Base-by-base conservation (phyloP, 2,329 filamentous ascomycete genomes). In the Clonostachys chloroleuca region DNA sequence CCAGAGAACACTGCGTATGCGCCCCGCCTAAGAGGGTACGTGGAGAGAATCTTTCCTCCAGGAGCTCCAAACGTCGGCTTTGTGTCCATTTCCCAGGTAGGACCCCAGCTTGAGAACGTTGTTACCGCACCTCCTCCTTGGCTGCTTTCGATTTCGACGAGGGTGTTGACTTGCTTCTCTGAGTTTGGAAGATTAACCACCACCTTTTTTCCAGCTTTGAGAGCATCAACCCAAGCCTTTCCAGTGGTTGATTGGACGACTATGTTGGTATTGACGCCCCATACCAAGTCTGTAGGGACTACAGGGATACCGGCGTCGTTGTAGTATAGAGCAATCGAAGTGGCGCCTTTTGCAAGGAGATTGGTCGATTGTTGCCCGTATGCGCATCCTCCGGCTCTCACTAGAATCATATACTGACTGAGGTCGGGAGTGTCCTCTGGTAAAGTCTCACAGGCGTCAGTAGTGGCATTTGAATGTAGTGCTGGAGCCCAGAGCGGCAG, bases 291-390 rank as follows among this genome's bases (percentile, higher is more conserved):
- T 10, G 24, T 30, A 30, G 24, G 24, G 24, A 10, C 24, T 10
- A 30, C 24, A 10, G 24, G 24, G 24, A 30, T 30, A 30, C 24
- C 24, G 24, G 24, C 24, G 24, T 30, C 8, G 24, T 6, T 30
- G 68, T 84, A 84, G 63, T 84, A 86, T 54, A 83, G 67, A 52
- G 86, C 62, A 46, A 86, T 62, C 52, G 84, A 82, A 56, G 77
- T 74, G 44, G 80, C 83, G 12, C 83, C 83, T 43, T 70, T 70
- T 8, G 67, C 70, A 3, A 66, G 73, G 5, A 76, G 75, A 48
- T 81, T 78, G 39, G 65, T 56, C 3, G 72, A 73, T 65, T 86
- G 84, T 12, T 69, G 54, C 3, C 68, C 65, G 49, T 82, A 83
- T 0, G 70, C 70, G 59, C 82, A 86, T 9, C 64, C 73, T 43